A percentile compares a stretch with the other conserved stretches of the same genome.
These are phyloP conservation scores for Myxozyma monticola DNA, from an alignment of 805 yeast genomes.

Conservation along the genomic window DNA sequence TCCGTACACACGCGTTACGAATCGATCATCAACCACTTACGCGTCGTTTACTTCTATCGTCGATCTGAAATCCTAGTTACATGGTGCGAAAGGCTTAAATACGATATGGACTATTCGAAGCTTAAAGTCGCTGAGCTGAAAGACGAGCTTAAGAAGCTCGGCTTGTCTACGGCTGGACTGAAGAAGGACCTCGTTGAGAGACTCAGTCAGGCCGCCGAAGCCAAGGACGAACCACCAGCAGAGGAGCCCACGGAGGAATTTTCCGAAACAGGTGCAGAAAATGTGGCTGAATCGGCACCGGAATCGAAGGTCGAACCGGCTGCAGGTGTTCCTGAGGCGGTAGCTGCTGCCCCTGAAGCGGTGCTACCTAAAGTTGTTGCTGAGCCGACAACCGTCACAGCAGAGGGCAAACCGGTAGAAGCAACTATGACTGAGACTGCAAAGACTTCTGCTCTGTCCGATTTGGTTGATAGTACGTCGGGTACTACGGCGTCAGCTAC, in stretches of 20 bases:
- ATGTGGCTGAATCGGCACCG: neutral
- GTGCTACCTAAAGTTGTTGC: too few relatives aligned
- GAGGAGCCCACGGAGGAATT: neutral
- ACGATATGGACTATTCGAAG: slow-evolving; percentile 27
- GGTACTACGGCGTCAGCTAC: too few relatives aligned
- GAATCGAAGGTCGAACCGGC: neutral
- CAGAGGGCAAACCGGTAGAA: slow-evolving; percentile 32
- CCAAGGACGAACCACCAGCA: neutral
- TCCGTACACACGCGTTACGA: too few relatives aligned
- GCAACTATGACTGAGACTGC: too few relatives aligned
- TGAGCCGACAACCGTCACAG: slow-evolving; percentile 1
- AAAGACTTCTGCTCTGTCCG: too few relatives aligned
- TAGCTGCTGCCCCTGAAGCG: neutral
- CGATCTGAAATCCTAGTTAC: too few relatives aligned
- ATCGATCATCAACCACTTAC: too few relatives aligned
- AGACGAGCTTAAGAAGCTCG: slow-evolving; percentile 66
- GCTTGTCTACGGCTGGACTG: slow-evolving; percentile 70
- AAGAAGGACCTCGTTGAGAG: slow-evolving; percentile 74
- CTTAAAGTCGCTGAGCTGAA: slow-evolving; percentile 74
- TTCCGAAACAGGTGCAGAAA: neutral
- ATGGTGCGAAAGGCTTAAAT: too few relatives aligned
- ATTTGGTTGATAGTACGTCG: too few relatives aligned
- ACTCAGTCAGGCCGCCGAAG: slow-evolving; percentile 37
- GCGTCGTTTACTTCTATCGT: too few relatives aligned
- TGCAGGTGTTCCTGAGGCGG: neutral